Percentiles rank a stretch among this genome's conserved stretches.
Conservation (phyloP, 2,329 filamentous ascomycete species). For the Elsinoe fawcettii region DNA sequence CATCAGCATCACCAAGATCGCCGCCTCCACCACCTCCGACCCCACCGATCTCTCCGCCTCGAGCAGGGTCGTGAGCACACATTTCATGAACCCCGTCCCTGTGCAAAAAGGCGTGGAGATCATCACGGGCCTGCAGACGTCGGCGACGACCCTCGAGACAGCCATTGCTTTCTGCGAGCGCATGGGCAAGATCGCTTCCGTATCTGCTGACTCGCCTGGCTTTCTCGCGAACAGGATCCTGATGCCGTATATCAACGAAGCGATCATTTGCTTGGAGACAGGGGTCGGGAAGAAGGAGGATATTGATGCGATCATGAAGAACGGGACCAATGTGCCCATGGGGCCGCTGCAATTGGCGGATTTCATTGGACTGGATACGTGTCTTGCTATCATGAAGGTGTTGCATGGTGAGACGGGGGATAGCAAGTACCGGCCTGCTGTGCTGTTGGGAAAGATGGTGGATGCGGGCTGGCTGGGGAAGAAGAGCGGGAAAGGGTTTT, state of each 20-base stretch:
- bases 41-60: constrained; percentile 72
- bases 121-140: constrained; percentile 89
- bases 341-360: constrained; percentile 88
- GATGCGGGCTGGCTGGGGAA: constrained; percentile 96
- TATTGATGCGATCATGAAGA: constrained; percentile 98
- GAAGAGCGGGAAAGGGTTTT: constrained; percentile 95
- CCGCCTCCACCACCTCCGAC: constrained; percentile 70
- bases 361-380: constrained; percentile 96
- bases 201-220: constrained; percentile 81
- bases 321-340: constrained; percentile 98
- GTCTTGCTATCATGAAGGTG: constrained; percentile 94
- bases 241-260: constrained; percentile 99
- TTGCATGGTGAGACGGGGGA: constrained; percentile 86
- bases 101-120: constrained; percentile 97
- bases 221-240: constrained; percentile 95
- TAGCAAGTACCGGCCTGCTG: constrained; percentile 86
- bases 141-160: constrained; percentile 67
- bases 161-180: constrained; percentile 78
- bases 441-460: constrained; percentile 88
- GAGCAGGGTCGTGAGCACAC: constrained; percentile 85
- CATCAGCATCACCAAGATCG: constrained; percentile 94
- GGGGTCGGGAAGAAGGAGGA: constrained; percentile 81
- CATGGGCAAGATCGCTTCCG: constrained; percentile 88
- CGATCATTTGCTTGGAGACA: constrained; percentile 90
- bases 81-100: constrained; percentile 99